A percentile compares a stretch with the other conserved stretches of the same genome.
Conservation (phyloP, 2,329 filamentous ascomycete genomes). For the Ascosphaera pollenicola region DNA sequence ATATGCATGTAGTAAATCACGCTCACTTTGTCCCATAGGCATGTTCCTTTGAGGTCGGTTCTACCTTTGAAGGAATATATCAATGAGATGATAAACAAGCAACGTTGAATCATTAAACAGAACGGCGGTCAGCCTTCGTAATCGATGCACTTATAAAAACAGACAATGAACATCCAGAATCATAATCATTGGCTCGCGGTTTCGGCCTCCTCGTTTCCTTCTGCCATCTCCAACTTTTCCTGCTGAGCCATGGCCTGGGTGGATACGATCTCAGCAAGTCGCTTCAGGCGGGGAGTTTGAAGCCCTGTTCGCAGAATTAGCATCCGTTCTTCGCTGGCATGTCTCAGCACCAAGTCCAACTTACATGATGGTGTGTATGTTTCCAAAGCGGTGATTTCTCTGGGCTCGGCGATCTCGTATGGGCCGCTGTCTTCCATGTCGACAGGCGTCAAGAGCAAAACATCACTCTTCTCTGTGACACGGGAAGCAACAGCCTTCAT, state of each 20-base stretch:
- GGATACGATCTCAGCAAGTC: constrained; percentile 93
- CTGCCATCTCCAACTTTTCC: constrained; percentile 45
- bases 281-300: constrained; percentile 85
- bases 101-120: no score
- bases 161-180: no score
- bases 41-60: no score
- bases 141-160: no score
- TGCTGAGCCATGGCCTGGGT: constrained; percentile 91
- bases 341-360: constrained; percentile 16
- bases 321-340: constrained; percentile 1
- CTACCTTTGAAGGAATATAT: no score
- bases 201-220: constrained; percentile 8
- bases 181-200: constrained; percentile 5
- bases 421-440: constrained; percentile 99
- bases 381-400: constrained; percentile 86
- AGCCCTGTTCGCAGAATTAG: constrained; percentile 41
- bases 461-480: constrained; percentile 96
- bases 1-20: no score
- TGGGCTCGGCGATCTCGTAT: constrained; percentile 93
- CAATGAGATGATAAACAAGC: no score
- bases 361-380: constrained; percentile 96
- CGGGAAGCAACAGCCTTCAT: constrained; percentile 98
- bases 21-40: no score
- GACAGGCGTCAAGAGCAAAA: constrained; percentile 76
- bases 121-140: no score